Evolutionary conservation across 2,329 filamentous ascomycete genomes (phyloP).

Genomic region (Aureobasidium pullulans): DNA sequence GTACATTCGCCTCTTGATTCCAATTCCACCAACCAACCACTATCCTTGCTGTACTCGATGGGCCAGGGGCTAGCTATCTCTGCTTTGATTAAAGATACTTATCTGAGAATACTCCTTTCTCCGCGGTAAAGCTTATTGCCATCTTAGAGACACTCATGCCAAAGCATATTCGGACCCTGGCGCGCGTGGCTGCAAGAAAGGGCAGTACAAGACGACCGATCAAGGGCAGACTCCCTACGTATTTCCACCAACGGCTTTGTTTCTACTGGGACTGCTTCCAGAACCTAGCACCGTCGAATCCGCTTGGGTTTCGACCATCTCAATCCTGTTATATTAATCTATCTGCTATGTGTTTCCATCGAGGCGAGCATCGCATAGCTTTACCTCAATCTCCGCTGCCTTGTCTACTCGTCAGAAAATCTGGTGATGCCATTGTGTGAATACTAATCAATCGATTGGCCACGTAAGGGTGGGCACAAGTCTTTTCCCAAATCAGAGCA

Average conservation of each 20-base stretch:
- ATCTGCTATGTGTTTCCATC: neutral
- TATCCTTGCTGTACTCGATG: neutral
- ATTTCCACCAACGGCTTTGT: neutral
- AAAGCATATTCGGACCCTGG: neutral
- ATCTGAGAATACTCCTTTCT: neutral
- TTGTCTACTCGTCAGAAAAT: neutral
- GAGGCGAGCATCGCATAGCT: neutral
- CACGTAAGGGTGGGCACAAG: neutral
- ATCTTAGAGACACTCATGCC: neutral
- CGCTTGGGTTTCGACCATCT: constrained; percentile 2
- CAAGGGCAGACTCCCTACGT: neutral
- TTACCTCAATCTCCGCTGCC: neutral
- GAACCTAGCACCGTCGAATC: neutral
- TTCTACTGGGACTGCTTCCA: neutral
- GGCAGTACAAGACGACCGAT: neutral
- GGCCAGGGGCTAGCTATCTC: neutral
- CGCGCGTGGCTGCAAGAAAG: neutral
- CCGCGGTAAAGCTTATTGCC: neutral
- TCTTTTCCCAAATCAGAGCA: neutral
- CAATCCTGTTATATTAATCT: neutral
- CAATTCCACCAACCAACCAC: neutral
- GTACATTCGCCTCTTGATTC: neutral
- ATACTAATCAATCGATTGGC: neutral
- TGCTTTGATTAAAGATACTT: neutral
- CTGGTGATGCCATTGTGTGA: neutral